Conservation (phyloP, 306 rosid species). For the Vicia faba region DNA sequence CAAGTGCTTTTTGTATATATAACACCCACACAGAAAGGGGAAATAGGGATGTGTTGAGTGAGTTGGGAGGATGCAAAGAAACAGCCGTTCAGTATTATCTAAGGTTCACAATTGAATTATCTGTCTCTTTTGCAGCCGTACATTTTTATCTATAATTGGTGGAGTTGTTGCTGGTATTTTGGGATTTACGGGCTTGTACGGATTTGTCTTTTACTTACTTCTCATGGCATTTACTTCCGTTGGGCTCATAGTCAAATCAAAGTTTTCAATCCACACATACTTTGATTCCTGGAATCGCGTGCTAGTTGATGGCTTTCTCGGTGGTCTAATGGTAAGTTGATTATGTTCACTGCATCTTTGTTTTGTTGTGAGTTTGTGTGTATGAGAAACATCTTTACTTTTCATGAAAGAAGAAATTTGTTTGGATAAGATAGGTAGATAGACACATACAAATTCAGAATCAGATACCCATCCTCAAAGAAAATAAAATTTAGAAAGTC, state of each 20-base stretch:
- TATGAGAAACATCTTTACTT: constrained; percentile 16
- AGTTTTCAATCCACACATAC: constrained; percentile 63
- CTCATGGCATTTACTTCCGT: constrained; percentile 78
- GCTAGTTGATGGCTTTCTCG: constrained; percentile 67
- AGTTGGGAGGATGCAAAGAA: background rate
- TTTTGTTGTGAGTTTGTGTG: constrained; percentile 13
- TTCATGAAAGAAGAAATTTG: constrained; percentile 7
- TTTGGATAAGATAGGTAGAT: constrained; percentile 17
- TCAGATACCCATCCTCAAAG: too few relatives aligned
- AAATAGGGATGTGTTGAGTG: background rate
- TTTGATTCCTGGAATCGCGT: constrained; percentile 75
- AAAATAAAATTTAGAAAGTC: too few relatives aligned
- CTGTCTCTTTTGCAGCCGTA: constrained; percentile 70
- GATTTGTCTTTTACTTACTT: constrained; percentile 76
- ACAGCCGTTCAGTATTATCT: background rate
- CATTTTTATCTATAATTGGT: constrained; percentile 88
- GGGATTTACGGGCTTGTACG: constrained; percentile 83
- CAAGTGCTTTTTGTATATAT: constrained; percentile 11
- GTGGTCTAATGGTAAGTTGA: constrained; percentile 73
- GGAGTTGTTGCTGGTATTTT: constrained; percentile 95
- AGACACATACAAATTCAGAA: constrained; percentile 8
- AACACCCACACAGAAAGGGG: constrained; percentile 1
- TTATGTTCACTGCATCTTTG: constrained; percentile 36
- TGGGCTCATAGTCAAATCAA: constrained; percentile 69
- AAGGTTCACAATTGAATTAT: constrained; percentile 21